Base-by-base conservation (phyloP, 2,329 filamentous ascomycete species). In the Sordariomycetes sp. region DNA sequence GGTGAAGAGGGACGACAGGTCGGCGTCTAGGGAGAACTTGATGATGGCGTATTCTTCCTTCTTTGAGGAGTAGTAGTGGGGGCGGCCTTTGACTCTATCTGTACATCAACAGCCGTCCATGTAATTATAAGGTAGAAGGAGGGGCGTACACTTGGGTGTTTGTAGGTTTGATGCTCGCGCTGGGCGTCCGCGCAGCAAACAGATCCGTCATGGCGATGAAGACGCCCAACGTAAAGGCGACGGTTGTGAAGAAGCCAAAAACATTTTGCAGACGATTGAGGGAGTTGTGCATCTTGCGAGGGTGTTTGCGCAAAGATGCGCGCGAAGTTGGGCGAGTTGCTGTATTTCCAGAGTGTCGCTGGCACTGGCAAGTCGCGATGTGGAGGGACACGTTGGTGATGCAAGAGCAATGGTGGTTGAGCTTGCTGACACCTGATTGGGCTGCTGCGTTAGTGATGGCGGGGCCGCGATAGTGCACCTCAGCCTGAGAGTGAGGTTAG, bases 181-280 rank as follows among this genome's bases (percentile, higher is more conserved):
- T 74, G 0, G 86, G 86, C 6, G 72, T 71, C 43, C 86, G 81
- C 4, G 81, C 75, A 39, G 68, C 67, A 48, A 81, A 61, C 48
- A 94, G 59, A 49, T 88, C 86, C 25, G 86, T 88, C 33, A 82
- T 66, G 31, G 90, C 88, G 47, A 95, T 85, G 38, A 93, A 64
- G 35, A 72, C 75, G 34, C 79, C 88, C 35, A 95, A 73, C 38
- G 75, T 75, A 53, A 94, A 92, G 37, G 83, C 82, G 43, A 95
- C 87, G 18, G 87, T 93, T 14, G 92, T 96, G 70, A 96, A 95
- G 76, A 94, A 95, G 59, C 92, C 87, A 58, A 98, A 98, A 57
- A 87, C 81, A 64, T 86, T 90, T 62, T 98, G 92, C 46, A 82
- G 60, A 46, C 92, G 85, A 42, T 84, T 86, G 32, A 94, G 63